Base-by-base conservation (phyloP, 2,329 filamentous ascomycete genomes). In the Diaporthe capsici region DNA sequence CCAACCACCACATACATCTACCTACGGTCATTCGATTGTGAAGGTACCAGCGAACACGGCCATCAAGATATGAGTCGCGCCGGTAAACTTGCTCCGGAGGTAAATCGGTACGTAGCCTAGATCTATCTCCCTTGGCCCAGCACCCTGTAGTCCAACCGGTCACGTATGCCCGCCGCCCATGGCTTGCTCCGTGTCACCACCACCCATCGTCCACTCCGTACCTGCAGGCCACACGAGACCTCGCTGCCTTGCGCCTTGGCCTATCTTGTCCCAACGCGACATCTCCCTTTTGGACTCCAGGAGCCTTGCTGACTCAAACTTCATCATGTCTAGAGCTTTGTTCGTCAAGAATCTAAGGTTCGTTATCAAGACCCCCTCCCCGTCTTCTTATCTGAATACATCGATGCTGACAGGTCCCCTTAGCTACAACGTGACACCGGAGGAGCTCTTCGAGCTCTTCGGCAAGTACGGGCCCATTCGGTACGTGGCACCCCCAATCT, bases 341-440 rank as follows among this genome's bases (percentile, higher is more conserved):
- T 98, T 98, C 92, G 96, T 98, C 83, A 98, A 98, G 95, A 98
- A 99, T 92, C 92, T 98, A 89, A 98, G 94, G 95, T 97, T 92
- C 80, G 91, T 90, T 74, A 87, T 90, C 79, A 88, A 91, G 82
- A 88, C 58, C 37, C n/a, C 37, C 65, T 51, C 44, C 25, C 79
- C 92, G 92, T 83, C 49, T 2, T 20, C 13, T 22, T 28, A 89
- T 91, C 49, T 47, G 39, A 67, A 28, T 42, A 31, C 47, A 17
- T 39, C 10, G 34, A 47, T 71, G 74, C 81, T 82, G 77, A 82
- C 81, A 76, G 77, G 67, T 78, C 63, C 51, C 72, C 81, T 60
- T 79, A 98, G 96, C 94, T 98, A 98, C 92, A 98, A 97, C 94
- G 96, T 99, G 84, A 97, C 95, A 83, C 94, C 96, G 82, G 96